These are phyloP conservation scores for Pleoardoris graminearum DNA, from an alignment of 2,329 filamentous ascomycete genomes.

Conservation along the genomic window DNA sequence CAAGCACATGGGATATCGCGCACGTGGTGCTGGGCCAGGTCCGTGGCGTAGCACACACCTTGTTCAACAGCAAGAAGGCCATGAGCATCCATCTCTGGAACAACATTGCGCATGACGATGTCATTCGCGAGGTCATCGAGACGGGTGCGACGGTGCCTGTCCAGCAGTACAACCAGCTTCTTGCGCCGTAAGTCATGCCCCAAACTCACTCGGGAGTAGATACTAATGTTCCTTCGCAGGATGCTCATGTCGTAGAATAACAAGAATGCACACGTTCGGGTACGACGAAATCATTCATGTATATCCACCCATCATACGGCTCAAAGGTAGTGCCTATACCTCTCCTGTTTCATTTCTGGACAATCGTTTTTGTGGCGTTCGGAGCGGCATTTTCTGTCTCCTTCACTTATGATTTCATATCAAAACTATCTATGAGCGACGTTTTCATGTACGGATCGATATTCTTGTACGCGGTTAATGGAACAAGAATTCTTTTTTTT, in stretches of 20 bases:
- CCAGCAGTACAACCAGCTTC: constrained; percentile 41
- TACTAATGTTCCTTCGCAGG: not conserved
- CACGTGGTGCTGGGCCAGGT: constrained; percentile 72
- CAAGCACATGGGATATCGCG: constrained; percentile 73
- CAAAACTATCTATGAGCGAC: too few relatives aligned
- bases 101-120: constrained; percentile 39
- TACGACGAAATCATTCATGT: too few relatives aligned
- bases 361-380: not conserved
- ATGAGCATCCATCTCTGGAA: constrained; percentile 47
- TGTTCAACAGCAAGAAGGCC: constrained; percentile 54
- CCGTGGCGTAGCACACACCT: constrained; percentile 76
- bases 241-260: constrained; percentile 7
- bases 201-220: not conserved
- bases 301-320: too few relatives aligned
- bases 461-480: too few relatives aligned
- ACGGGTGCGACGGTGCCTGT: constrained; percentile 35
- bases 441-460: too few relatives aligned
- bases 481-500: too few relatives aligned
- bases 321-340: too few relatives aligned
- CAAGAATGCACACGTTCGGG: not conserved
- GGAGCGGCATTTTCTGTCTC: not conserved
- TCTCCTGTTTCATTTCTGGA: not conserved
- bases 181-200: constrained; percentile 39
- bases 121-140: constrained; percentile 41
- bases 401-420: too few relatives aligned